Conservation (phyloP, 345 rosid species). For the Draba incana region DNA sequence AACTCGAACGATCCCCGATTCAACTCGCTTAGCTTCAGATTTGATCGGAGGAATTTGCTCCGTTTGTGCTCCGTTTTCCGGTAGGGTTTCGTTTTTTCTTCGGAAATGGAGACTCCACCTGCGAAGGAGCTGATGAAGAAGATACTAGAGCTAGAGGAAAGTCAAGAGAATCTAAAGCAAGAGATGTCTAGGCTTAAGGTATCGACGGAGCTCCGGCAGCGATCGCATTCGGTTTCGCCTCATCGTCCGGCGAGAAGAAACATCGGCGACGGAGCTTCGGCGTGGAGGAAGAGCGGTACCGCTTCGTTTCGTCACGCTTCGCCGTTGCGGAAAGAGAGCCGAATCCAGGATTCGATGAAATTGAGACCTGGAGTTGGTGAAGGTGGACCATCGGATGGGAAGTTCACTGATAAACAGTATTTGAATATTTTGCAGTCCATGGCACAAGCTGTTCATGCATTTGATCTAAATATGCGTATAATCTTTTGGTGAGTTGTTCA, state of each 20-base stretch:
- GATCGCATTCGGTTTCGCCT: constrained; percentile 91
- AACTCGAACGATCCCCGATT: constrained; percentile 34
- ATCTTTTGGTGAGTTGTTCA: constrained; percentile 75
- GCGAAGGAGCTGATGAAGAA: constrained; percentile 78
- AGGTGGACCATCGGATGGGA: constrained; percentile 59
- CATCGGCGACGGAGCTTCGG: constrained; percentile 39
- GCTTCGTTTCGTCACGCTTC: constrained; percentile 77
- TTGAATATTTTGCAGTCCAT: constrained; percentile 87
- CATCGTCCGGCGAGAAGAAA: constrained; percentile 56
- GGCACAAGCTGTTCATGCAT: constrained; percentile 93
- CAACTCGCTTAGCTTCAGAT: constrained; percentile 29
- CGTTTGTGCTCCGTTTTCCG: not conserved
- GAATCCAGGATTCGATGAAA: constrained; percentile 40
- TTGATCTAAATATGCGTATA: constrained; percentile 60
- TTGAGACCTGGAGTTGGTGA: constrained; percentile 37
- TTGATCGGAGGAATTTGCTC: not conserved
- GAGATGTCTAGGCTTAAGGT: constrained; percentile 81
- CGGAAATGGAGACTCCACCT: constrained; percentile 65
- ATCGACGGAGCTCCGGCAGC: constrained; percentile 51
- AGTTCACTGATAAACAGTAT: constrained; percentile 70
- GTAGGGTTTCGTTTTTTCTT: not conserved
- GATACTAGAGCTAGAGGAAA: constrained; percentile 87
- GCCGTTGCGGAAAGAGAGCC: constrained; percentile 82
- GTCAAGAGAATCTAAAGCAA: constrained; percentile 74
- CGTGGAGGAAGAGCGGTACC: constrained; percentile 61